Percentiles rank a stretch among this genome's conserved stretches.
phyloP scores from a whole-genome alignment of 73 alveolate genomes.

The Effrenium voratum region DNA sequence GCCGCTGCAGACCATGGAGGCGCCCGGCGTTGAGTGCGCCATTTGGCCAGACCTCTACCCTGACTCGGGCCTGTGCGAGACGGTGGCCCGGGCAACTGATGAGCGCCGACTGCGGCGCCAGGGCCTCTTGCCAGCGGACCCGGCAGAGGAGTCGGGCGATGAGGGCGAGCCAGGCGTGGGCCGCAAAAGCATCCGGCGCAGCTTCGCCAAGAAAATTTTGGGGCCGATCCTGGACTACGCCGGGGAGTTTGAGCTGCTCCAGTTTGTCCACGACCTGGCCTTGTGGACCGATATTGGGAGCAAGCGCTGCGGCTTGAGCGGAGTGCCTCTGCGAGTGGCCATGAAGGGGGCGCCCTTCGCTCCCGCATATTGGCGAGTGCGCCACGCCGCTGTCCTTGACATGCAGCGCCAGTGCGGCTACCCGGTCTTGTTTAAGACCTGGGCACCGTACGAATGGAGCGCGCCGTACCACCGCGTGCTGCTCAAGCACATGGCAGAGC shows the following conservation, averaged over 20 bases:
- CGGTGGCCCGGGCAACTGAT: not conserved
- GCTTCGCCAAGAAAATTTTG: not conserved
- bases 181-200: not conserved
- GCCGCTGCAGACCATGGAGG: not conserved
- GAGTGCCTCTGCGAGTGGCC: slow-evolving; percentile 27
- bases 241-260: not conserved
- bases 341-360: not conserved
- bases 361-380: not conserved
- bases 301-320: not conserved
- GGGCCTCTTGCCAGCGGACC: not conserved
- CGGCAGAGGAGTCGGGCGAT: not conserved
- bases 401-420: not conserved
- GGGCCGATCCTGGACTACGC: not conserved
- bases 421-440: not conserved
- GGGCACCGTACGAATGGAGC: slow-evolving; percentile 13
- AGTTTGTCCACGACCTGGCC: not conserved
- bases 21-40: not conserved
- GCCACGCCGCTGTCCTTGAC: not conserved
- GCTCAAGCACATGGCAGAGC: not conserved
- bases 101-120: not conserved
- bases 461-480: slow-evolving; percentile 8
- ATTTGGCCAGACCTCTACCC: not conserved
- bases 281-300: not conserved
- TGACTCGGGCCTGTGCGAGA: not conserved
- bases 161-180: not conserved